These are phyloP conservation scores for Botryococcus braunii DNA, from an alignment of 163 green algal species.

Conservation along the genomic window DNA sequence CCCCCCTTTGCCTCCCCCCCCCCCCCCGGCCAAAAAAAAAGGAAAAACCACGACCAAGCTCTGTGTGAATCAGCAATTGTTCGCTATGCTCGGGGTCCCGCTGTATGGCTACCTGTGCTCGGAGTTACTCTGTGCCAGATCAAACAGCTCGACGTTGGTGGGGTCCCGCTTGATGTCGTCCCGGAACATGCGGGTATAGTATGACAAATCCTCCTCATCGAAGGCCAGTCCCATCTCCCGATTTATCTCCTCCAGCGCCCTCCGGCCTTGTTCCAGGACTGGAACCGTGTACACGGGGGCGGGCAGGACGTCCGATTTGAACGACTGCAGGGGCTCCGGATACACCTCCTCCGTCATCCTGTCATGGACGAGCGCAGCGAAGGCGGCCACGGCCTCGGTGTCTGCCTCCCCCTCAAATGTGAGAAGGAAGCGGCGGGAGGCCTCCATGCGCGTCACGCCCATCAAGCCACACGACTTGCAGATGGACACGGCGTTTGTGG, in stretches of 20 bases:
- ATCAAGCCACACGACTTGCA: conserved; percentile 73
- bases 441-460: conserved; percentile 61
- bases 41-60: too few species aligned
- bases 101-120: conserved; percentile 85
- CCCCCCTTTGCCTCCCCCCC: too few species aligned
- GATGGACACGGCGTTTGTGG: conserved; percentile 93
- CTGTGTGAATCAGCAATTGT: too few species aligned
- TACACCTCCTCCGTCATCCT: conserved; percentile 99
- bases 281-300: conserved; percentile 73
- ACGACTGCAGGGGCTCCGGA: conserved; percentile 55
- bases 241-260: conserved; percentile 66
- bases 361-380: conserved; percentile 86
- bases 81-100: too few species aligned
- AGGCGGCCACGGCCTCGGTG: conserved; percentile 31
- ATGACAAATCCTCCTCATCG: conserved; percentile 93
- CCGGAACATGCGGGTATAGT: conserved; percentile 82
- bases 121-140: conserved; percentile 94
- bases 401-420: conserved; percentile 37
- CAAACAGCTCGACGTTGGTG: conserved; percentile 99
- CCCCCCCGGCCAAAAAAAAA: too few species aligned
- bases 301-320: conserved; percentile 54
- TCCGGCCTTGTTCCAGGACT: conserved; percentile 65
- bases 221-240: conserved; percentile 91
- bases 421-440: conserved; percentile 60
- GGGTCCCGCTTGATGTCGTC: conserved; percentile 68